Percentiles rank a stretch among this genome's conserved stretches.
phyloP scores from a whole-genome alignment of 495 filamentous ascomycete species.

The Annulohypoxylon nitens region DNA sequence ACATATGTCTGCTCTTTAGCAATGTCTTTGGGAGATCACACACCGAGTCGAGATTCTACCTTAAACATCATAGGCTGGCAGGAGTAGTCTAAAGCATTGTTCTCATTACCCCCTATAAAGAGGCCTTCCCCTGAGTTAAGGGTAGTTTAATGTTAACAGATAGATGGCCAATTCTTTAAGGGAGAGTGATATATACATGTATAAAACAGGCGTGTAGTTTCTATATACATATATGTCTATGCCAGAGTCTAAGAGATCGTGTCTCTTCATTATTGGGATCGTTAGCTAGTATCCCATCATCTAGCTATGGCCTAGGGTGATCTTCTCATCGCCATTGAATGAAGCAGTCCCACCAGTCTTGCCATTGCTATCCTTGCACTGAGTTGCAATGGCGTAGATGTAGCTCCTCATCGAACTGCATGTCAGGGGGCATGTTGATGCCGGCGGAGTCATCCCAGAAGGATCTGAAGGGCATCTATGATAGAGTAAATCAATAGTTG shows the following conservation, averaged over 20 bases:
- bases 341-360: conserved; percentile 21
- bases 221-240: neutral
- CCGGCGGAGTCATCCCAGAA: conserved; percentile 20
- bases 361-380: conserved; percentile 26
- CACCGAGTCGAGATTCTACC: too few species aligned
- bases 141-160: too few species aligned
- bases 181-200: neutral
- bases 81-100: too few species aligned
- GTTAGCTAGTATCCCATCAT: neutral
- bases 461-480: conserved; percentile 19
- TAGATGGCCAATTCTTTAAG: too few species aligned
- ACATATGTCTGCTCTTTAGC: too few species aligned
- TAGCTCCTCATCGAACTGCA: conserved; percentile 31
- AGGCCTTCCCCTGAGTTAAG: too few species aligned
- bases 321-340: neutral
- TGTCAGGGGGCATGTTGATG: conserved; percentile 23
- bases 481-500: neutral
- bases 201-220: neutral
- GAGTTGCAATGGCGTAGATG: conserved; percentile 36
- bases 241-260: neutral
- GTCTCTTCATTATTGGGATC: neutral
- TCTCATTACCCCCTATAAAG: too few species aligned
- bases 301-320: conserved; percentile 23
- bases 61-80: too few species aligned
- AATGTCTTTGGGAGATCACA: too few species aligned